phyloP scores from a whole-genome alignment of 768 basidiomycete species.

The Mrakia gelida region DNA sequence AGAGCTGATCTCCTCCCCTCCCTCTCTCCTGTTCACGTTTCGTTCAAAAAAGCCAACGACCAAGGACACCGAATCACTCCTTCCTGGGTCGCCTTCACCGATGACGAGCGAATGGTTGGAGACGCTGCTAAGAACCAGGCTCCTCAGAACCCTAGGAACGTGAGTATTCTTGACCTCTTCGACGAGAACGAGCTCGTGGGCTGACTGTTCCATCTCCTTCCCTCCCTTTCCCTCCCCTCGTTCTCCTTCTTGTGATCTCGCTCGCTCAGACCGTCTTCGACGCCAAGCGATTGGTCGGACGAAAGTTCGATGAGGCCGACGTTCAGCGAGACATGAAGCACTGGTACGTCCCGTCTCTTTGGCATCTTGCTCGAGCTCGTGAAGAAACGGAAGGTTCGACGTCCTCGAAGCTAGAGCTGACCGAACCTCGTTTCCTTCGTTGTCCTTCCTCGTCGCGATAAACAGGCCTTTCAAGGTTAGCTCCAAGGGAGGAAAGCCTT shows the following conservation, averaged over 20 bases:
- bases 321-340: constrained; percentile 80
- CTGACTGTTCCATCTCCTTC: constrained; percentile 53
- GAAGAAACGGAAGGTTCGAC: neutral
- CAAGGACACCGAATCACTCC: constrained; percentile 86
- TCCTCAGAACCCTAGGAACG: constrained; percentile 80
- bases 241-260: too few relatives aligned
- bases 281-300: constrained; percentile 37
- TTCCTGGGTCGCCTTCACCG: constrained; percentile 52
- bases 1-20: neutral
- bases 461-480: constrained; percentile 64
- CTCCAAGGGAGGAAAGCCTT: constrained; percentile 76
- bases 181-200: neutral
- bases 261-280: constrained; percentile 23
- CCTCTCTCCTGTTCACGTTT: neutral
- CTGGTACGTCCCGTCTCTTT: constrained; percentile 51
- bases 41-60: constrained; percentile 55
- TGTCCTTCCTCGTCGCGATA: neutral
- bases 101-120: constrained; percentile 58
- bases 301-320: constrained; percentile 63
- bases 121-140: constrained; percentile 96
- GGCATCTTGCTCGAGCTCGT: neutral
- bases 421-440: neutral
- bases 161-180: constrained; percentile 39
- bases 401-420: neutral
- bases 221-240: constrained; percentile 86